Evolutionary conservation across 495 filamentous ascomycete species (phyloP).

Genomic region (Alectoria sarmentosa): DNA sequence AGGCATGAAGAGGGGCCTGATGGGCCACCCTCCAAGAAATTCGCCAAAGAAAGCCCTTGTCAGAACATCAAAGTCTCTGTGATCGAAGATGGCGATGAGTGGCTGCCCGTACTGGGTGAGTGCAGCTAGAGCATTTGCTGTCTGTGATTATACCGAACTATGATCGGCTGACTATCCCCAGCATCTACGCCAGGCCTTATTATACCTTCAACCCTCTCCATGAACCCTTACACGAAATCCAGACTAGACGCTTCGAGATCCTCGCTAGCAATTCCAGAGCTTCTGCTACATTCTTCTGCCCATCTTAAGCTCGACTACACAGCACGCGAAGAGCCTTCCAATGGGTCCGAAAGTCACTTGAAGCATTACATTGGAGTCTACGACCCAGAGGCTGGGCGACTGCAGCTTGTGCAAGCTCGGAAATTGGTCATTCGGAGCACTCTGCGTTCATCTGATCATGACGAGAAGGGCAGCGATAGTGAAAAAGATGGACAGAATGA

Average conservation of each 20-base stretch:
- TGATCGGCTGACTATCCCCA: conserved; percentile 27
- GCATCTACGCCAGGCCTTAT: conserved; percentile 63
- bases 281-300: conserved; percentile 71
- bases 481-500: conserved; percentile 38
- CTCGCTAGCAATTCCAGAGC: conserved; percentile 44
- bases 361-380: conserved; percentile 85
- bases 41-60: conserved; percentile 39
- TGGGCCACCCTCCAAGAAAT: conserved; percentile 52
- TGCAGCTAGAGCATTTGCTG: background rate
- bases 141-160: background rate
- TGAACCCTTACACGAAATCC: conserved; percentile 57
- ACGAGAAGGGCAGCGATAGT: conserved; percentile 34
- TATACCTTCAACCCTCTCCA: conserved; percentile 46
- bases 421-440: conserved; percentile 64
- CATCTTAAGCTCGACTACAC: conserved; percentile 76
- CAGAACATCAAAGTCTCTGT: conserved; percentile 50
- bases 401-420: conserved; percentile 68
- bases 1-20: conserved; percentile 47
- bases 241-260: conserved; percentile 35
- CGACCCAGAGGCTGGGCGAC: conserved; percentile 62
- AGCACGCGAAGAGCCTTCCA: conserved; percentile 63
- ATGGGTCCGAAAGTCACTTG: conserved; percentile 53
- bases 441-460: conserved; percentile 45
- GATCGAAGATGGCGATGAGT: conserved; percentile 48
- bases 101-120: conserved; percentile 62